phyloP scores from a whole-genome alignment of 2,329 filamentous ascomycete genomes.

The Colletotrichum costaricense region DNA sequence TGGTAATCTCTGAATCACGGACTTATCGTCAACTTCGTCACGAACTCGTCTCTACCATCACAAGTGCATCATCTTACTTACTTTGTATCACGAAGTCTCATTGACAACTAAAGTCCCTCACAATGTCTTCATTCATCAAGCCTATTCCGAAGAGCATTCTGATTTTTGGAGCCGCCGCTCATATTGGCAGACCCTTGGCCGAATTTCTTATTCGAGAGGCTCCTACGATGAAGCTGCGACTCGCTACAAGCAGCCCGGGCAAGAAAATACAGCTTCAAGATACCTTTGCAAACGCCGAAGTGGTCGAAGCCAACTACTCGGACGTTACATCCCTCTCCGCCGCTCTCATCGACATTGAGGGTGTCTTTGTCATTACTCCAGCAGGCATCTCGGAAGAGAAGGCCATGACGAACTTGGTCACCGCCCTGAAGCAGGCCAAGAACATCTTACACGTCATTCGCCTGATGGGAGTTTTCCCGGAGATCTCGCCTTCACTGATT shows the following conservation, averaged over 20 bases:
- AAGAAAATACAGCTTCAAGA: neutral
- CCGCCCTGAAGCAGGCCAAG: neutral
- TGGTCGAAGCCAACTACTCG: neutral
- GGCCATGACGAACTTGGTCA: neutral
- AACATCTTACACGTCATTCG: neutral
- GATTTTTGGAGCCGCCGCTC: slow-evolving; percentile 4
- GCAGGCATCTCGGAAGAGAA: neutral
- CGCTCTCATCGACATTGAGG: neutral
- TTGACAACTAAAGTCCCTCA: too few relatives aligned
- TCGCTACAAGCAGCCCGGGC: slow-evolving; percentile 3
- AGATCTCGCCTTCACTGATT: neutral
- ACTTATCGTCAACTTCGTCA: too few relatives aligned
- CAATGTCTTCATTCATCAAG: neutral
- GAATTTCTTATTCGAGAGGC: neutral
- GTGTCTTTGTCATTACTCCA: slow-evolving; percentile 8
- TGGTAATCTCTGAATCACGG: too few relatives aligned
- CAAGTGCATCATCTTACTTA: too few relatives aligned
- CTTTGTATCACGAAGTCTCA: too few relatives aligned
- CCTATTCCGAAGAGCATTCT: slow-evolving; percentile 1
- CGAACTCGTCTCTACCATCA: too few relatives aligned
- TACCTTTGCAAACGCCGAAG: neutral
- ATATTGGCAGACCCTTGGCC: slow-evolving; percentile 6
- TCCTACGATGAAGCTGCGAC: neutral
- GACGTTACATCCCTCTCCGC: neutral
- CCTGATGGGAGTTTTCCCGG: slow-evolving; percentile 7